Evolutionary conservation across 1,139 yeast species (phyloP).

Genomic region (Casaregolazyma suthepensis): DNA sequence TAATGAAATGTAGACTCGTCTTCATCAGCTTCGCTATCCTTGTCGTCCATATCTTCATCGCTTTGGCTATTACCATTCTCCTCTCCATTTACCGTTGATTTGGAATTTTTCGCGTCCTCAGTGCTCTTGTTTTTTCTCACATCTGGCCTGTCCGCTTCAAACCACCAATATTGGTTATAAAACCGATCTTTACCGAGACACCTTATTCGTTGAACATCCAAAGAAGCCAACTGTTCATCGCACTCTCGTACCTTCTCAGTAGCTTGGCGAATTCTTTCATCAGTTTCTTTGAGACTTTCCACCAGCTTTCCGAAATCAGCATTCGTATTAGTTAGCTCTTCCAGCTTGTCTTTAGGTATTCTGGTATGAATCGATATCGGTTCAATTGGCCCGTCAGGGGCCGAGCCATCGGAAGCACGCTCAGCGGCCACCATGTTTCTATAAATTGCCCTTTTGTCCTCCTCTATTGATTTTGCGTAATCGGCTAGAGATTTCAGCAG

Average conservation of each 20-base stretch:
- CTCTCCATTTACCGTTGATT: constrained; percentile 7
- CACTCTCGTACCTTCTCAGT: constrained; percentile 31
- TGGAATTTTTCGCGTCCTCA: constrained; percentile 8
- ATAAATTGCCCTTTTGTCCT: constrained; percentile 24
- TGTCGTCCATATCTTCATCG: constrained; percentile 31
- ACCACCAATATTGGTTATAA: constrained; percentile 93
- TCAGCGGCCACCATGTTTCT: constrained; percentile 4
- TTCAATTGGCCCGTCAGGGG: constrained; percentile 16
- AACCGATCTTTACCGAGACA: constrained; percentile 77
- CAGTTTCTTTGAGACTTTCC: constrained; percentile 19
- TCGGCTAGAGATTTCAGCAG: constrained; percentile 50
- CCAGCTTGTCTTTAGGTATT: constrained; percentile 28
- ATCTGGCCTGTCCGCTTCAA: constrained; percentile 66
- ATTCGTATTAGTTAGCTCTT: constrained; percentile 44
- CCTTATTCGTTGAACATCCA: constrained; percentile 71
- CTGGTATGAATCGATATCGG: constrained; percentile 4
- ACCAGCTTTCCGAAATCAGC: constrained; percentile 44
- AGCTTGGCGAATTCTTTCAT: constrained; percentile 18
- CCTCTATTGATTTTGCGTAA: constrained; percentile 39
- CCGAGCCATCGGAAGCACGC: constrained; percentile 7
- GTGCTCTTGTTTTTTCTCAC: constrained; percentile 23
- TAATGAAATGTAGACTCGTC: constrained; percentile 53
- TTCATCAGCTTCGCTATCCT: constrained; percentile 29
- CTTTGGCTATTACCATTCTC: constrained; percentile 23
- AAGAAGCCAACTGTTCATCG: constrained; percentile 29